Evolutionary conservation across 2,329 filamentous ascomycete genomes (phyloP).

Genomic region (Botrytis sinoallii): DNA sequence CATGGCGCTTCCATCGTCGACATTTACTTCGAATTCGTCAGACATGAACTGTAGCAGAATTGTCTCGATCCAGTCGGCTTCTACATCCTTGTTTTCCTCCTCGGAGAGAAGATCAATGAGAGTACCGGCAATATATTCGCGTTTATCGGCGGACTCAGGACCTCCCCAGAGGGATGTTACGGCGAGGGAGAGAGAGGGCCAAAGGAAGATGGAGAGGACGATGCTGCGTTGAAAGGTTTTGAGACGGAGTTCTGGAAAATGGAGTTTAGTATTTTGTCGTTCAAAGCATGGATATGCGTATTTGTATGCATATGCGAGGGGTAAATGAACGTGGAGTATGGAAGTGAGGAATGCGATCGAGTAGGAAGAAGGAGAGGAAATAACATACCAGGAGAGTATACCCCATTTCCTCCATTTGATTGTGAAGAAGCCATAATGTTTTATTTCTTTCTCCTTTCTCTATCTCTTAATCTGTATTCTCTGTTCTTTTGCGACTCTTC

Average conservation of each 20-base stretch:
- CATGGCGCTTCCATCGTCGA: conserved; percentile 83
- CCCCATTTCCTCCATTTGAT: conserved; percentile 8
- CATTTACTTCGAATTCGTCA: conserved; percentile 90
- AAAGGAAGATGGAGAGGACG: conserved; percentile 79
- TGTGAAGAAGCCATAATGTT: neutral
- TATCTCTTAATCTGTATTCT: neutral
- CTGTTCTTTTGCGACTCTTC: neutral
- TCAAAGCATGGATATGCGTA: neutral
- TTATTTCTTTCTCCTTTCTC: neutral
- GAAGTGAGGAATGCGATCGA: neutral
- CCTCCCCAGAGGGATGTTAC: conserved; percentile 88
- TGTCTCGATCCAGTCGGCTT: conserved; percentile 76
- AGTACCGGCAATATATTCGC: conserved; percentile 92
- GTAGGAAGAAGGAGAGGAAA: neutral
- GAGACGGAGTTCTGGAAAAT: conserved; percentile 42
- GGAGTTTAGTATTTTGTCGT: neutral
- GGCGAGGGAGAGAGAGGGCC: conserved; percentile 83
- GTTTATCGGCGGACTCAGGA: conserved; percentile 76
- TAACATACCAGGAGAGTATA: conserved; percentile 13
- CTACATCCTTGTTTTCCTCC: conserved; percentile 55
- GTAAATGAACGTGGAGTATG: too few species aligned
- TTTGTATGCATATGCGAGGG: neutral
- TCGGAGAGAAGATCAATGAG: conserved; percentile 71
- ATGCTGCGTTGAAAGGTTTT: conserved; percentile 80
- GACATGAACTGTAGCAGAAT: conserved; percentile 86